Conservation (phyloP, 2,329 filamentous ascomycete genomes). For the Apiospora phragmitis region DNA sequence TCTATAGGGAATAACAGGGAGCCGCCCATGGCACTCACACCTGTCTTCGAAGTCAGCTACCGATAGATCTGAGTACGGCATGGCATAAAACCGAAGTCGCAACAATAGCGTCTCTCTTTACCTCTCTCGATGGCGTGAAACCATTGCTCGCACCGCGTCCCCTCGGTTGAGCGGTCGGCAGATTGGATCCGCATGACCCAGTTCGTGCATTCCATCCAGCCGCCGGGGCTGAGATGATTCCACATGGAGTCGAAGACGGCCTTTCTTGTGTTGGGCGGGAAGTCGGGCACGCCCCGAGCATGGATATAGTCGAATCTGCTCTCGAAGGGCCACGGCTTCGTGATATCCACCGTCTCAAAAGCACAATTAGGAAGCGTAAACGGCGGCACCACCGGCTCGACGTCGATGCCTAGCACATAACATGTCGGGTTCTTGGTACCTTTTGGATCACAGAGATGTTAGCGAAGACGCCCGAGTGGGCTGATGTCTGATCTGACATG, state of each 20-base stretch:
- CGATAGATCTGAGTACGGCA: too few relatives aligned
- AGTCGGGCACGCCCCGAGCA: conserved; percentile 33
- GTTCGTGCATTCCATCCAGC: conserved; percentile 38
- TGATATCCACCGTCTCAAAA: conserved; percentile 30
- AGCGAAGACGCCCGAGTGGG: too few relatives aligned
- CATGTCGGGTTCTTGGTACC: conserved; percentile 3
- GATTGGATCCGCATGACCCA: conserved; percentile 33
- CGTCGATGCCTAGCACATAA: conserved; percentile 31
- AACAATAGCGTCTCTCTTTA: neutral
- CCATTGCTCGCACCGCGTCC: conserved; percentile 23
- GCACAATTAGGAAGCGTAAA: conserved; percentile 28
- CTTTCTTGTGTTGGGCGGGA: conserved; percentile 23
- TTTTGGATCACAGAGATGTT: neutral
- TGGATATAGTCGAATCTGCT: conserved; percentile 33
- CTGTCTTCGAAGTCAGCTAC: neutral
- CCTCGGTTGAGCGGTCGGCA: conserved; percentile 23
- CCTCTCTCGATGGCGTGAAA: conserved; percentile 29
- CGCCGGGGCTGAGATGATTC: conserved; percentile 33
- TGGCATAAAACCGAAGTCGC: neutral
- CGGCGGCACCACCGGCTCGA: conserved; percentile 30
- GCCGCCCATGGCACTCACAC: neutral
- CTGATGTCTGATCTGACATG: too few relatives aligned
- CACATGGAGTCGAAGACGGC: conserved; percentile 29
- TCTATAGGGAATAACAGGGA: neutral
- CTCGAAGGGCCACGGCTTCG: conserved; percentile 27